phyloP scores from a whole-genome alignment of 768 basidiomycete genomes.

The Inosperma sp. region DNA sequence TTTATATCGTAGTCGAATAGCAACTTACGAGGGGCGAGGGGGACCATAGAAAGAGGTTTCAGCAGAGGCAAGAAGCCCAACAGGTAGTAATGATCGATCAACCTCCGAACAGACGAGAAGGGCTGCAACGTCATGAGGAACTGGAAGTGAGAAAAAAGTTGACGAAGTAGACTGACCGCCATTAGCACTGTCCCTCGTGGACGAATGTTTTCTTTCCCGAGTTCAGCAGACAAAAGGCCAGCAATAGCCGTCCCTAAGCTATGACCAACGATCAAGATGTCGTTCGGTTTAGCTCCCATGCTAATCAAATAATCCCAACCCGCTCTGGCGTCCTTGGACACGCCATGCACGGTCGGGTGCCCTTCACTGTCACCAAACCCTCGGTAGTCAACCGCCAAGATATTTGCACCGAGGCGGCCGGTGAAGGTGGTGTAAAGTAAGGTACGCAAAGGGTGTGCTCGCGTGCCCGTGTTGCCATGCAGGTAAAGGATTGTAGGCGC shows the following conservation, averaged over 20 bases:
- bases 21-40: conserved; percentile 54
- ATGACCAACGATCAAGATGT: conserved; percentile 65
- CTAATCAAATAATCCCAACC: conserved; percentile 61
- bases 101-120: conserved; percentile 51
- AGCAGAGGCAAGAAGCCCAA: conserved; percentile 65
- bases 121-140: conserved; percentile 27
- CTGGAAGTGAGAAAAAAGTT: neutral
- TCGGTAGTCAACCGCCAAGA: conserved; percentile 69
- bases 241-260: conserved; percentile 74
- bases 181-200: conserved; percentile 49
- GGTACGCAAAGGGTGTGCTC: conserved; percentile 51
- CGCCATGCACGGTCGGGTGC: conserved; percentile 54
- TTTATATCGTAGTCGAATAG: too few relatives aligned
- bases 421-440: conserved; percentile 47
- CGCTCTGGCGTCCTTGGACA: conserved; percentile 53
- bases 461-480: conserved; percentile 70
- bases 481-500: conserved; percentile 64
- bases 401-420: conserved; percentile 49
- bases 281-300: conserved; percentile 43
- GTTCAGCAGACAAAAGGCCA: conserved; percentile 39
- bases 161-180: conserved; percentile 25
- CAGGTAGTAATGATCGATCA: conserved; percentile 65
- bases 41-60: conserved; percentile 62
- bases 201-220: conserved; percentile 40
- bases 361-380: conserved; percentile 73